phyloP scores from a whole-genome alignment of 2,329 filamentous ascomycete genomes.

The Penicillium occitanis region DNA sequence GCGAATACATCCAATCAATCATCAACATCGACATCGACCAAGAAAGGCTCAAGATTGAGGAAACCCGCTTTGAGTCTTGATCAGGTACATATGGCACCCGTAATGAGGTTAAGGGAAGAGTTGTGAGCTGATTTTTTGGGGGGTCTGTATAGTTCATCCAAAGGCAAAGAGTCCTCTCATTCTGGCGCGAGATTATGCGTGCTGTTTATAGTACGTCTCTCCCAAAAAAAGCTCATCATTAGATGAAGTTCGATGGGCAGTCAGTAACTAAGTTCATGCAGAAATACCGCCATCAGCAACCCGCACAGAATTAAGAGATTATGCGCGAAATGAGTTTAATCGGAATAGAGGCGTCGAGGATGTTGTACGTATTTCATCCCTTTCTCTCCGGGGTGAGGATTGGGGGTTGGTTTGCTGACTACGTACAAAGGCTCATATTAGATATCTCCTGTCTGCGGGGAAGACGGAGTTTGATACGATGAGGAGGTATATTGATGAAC shows the following conservation, averaged over 20 bases:
- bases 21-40: not conserved
- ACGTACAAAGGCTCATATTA: constrained; percentile 37
- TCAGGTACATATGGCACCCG: constrained; percentile 10
- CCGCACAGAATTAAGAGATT: constrained; percentile 43
- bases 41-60: constrained; percentile 9
- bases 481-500: constrained; percentile 49
- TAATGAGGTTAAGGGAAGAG: no score
- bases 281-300: constrained; percentile 43
- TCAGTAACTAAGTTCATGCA: constrained; percentile 21
- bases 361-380: constrained; percentile 32
- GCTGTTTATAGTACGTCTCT: constrained; percentile 21
- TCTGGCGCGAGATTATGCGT: constrained; percentile 23
- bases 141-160: constrained; percentile 18
- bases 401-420: not conserved
- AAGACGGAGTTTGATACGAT: constrained; percentile 50
- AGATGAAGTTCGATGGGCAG: not conserved
- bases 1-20: not conserved
- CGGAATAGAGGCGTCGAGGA: constrained; percentile 46
- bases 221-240: not conserved
- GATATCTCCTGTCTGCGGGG: constrained; percentile 48
- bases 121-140: not conserved
- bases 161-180: constrained; percentile 20
- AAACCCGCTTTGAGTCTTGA: constrained; percentile 20
- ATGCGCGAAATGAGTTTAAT: constrained; percentile 47
- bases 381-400: no score